Evolutionary conservation across 306 rosid genomes (phyloP).

Genomic region (Purshia tridentata): DNA sequence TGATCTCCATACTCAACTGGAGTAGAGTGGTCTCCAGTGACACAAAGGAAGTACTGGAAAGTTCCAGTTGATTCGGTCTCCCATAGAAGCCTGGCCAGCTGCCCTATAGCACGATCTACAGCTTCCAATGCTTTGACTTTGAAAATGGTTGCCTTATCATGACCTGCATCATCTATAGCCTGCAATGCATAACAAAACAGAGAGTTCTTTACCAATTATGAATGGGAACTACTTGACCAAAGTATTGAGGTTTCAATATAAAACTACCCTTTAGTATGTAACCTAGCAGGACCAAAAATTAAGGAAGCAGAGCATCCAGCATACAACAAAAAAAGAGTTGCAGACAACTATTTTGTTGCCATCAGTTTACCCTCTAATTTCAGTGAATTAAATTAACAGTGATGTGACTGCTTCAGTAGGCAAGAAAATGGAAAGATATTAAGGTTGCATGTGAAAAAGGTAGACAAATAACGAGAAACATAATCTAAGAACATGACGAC

Average conservation of each 20-base stretch:
- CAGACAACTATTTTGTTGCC: background rate
- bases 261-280: background rate
- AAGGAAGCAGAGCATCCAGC: background rate
- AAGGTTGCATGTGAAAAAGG: slow-evolving; percentile 16
- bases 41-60: slow-evolving; percentile 65
- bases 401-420: background rate
- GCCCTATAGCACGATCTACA: slow-evolving; percentile 81
- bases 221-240: slow-evolving; percentile 1
- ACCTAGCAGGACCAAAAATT: background rate
- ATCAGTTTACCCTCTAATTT: background rate
- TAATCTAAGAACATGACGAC: slow-evolving; percentile 34
- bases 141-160: slow-evolving; percentile 79
- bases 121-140: slow-evolving; percentile 87
- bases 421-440: slow-evolving; percentile 7
- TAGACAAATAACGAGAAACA: slow-evolving; percentile 9
- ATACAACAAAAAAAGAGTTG: too few species aligned
- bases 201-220: slow-evolving; percentile 8
- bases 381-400: background rate
- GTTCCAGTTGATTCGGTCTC: slow-evolving; percentile 66
- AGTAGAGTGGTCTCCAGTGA: slow-evolving; percentile 93
- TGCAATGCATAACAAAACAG: slow-evolving; percentile 36
- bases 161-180: slow-evolving; percentile 99
- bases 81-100: slow-evolving; percentile 86
- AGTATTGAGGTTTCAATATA: background rate
- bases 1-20: slow-evolving; percentile 99